Evolutionary conservation across 1,139 yeast species (phyloP), one percentile per base, ranked within the genome.

Genomic region (Zygosaccharomyces sapae): DNA sequence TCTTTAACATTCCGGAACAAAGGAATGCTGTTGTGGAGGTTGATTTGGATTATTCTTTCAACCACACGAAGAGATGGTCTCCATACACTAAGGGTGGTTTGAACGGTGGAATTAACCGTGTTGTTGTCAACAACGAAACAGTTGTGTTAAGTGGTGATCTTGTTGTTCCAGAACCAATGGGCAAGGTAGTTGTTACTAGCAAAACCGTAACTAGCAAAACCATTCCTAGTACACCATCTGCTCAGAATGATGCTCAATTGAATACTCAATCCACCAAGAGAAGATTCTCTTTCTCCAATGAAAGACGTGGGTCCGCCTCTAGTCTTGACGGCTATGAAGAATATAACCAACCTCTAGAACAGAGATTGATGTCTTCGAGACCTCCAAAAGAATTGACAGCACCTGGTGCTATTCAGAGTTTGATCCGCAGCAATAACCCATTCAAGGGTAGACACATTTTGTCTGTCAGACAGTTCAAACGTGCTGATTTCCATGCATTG

Each of bases 51-150:
- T 72, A 74, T 51, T 64, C 75, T 22, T 72, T 76, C 54, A 71
- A 73, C 59, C 67, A 70, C 51, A 56, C 71, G 36, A 59, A 69
- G 39, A 59, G 74, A 48, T 79, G 81, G 77, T 72, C 83, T 47
- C 83, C 83, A 51, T 74, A 77, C 59, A 65, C 69, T 46, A 69
- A 72, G 60, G 70, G 73, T 56, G 71, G 74, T 45, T 73, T 86
- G 62, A 75, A 72, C 53, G 97, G 97, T 53, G 81, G 87, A 57
- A 83, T 92, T 61, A 96, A 88, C 70, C 81, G 97, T 66, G 97
- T 92, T 45, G 77, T 83, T 54, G 74, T 86, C 67, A 80, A 82
- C 57, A 83, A 81, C 53, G 83, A 83, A 65, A 86, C 96, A 48
- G 87, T 84, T 50, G 84, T 87, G 55, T 76, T 89, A 57, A 96